Evolutionary conservation across 306 rosid genomes (phyloP), one percentile per base, ranked within the genome.

Genomic region (Astragalus glycyphyllos): DNA sequence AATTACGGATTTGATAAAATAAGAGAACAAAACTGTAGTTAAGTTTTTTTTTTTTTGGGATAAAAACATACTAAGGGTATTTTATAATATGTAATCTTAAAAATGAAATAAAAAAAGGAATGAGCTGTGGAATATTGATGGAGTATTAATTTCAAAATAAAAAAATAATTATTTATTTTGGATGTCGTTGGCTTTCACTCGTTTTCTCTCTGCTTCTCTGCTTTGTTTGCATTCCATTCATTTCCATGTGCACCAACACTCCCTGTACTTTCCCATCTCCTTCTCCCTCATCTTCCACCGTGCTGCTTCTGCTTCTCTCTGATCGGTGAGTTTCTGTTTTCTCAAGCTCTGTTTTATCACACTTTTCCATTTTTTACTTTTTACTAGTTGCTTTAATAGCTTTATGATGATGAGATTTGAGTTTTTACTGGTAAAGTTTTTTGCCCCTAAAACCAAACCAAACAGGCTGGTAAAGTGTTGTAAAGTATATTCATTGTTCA

Each of bases 201-300:
- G 87, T 61, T 84, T 81, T 76, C 69, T 62, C 59, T 71, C 65
- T 72, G 55, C 74, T 5, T 49, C 68, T 78, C 32, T 54, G 62
- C 79, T 63, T 72, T 73, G 75, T 66, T 79, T 78, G 58, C 68
- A 68, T 55, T 86, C 79, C 94, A 83, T 40, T 37, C 8, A 13
- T 58, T 53, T 86, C 82, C 94, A 83, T 77, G 94, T 86, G 90
- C 79, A 35, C 76, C 76, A 56, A 41, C 76, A 73, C 84, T 76
- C 85, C 90, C 91, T 78, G 53, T 80, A 81, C 83, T 88, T 75
- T 38, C 58, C 65, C 38, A 60, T 47, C 68, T 8, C 34, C 35
- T 47, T 45, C 59, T 58, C 73, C 11, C 14, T 50, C 72, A 11
- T 63, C 72, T 77, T 15, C 73, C 71, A 16, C 23, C 15, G 46